Base-by-base conservation (phyloP, 345 rosid genomes). In the Zanthoxylum bungeanum region DNA sequence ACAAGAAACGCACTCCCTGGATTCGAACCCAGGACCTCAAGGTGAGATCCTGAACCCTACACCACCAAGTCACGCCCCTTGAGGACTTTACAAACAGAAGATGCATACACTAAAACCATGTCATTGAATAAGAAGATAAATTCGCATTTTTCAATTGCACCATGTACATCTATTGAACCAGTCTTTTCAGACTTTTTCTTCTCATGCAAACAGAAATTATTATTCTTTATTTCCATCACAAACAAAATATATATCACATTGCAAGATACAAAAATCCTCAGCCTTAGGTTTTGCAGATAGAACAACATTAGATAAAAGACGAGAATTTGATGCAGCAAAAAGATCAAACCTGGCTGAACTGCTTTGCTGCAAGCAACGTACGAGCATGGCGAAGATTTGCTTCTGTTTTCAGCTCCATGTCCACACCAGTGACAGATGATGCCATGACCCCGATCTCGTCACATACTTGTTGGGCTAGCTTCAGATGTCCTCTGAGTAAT, bases 361-460 rank as follows among this genome's bases (percentile, higher is more conserved):
- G 96, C 59, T 95, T 89, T 51, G 96, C 98, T 57, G 98, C 97
- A 76, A 95, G 97, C 82, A 95, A 86, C 19, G 97, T 95, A 44
- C 98, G 90, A 73, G 97, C 93, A 80, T 83, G 89, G 58, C 94
- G 89, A 84, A 95, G 88, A 83, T 91, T 79, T 77, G 98, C 97
- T 83, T 89, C 97, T 74, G 85, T 85, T 81, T 95, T 92, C 69
- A 92, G 79, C 72, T 91, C 92, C 90, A 89, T 85, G 82, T 92
- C 99, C 66, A 95, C 99, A 71, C 93, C 97, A 71, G 80, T 71
- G 64, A 85, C 80, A 59, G 98, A 64, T 46, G 98, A 91, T 72
- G 94, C 96, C 77, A 91, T 76, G 70, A 88, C 90, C 80, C 91
- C 91, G 47, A 95, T 91, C 78, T 95, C 98, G 77, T 89, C 86